These are phyloP conservation scores for Niebla homalea DNA, from an alignment of 495 filamentous ascomycete genomes.

Conservation along the genomic window DNA sequence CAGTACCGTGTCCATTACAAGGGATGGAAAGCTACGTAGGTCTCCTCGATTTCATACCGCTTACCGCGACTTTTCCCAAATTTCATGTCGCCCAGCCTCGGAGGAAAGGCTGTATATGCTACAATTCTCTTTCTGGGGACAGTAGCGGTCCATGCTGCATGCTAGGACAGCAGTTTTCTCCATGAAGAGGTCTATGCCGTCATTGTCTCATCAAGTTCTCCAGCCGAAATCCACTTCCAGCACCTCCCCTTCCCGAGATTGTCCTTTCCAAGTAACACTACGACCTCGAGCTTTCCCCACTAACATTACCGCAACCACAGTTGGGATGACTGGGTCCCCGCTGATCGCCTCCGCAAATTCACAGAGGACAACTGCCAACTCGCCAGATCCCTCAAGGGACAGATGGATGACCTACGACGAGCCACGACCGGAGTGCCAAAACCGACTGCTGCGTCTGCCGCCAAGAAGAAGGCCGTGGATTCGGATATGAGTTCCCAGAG, in stretches of 20 bases:
- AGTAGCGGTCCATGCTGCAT: too few species aligned
- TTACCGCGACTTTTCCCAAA: too few species aligned
- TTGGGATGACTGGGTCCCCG: constrained; percentile 97
- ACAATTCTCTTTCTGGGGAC: too few species aligned
- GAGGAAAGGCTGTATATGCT: too few species aligned
- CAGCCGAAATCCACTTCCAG: neutral
- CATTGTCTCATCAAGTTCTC: too few species aligned
- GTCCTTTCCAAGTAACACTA: neutral
- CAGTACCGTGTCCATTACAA: constrained; percentile 96
- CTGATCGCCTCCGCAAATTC: constrained; percentile 87
- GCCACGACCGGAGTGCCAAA: constrained; percentile 21
- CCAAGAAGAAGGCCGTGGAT: constrained; percentile 51
- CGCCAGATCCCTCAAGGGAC: constrained; percentile 49
- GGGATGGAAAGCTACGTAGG: constrained; percentile 93
- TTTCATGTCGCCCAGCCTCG: too few species aligned
- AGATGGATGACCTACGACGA: constrained; percentile 28
- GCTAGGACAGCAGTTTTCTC: neutral
- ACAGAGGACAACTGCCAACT: constrained; percentile 87
- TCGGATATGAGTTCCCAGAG: constrained; percentile 69
- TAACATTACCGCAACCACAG: constrained; percentile 23
- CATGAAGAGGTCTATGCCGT: too few species aligned
- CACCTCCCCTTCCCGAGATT: neutral
- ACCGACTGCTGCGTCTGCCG: constrained; percentile 24
- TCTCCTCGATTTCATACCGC: constrained; percentile 12
- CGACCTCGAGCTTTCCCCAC: neutral